Conservation (phyloP, 495 filamentous ascomycete species). For the Corynascus novoguineensis region DNA sequence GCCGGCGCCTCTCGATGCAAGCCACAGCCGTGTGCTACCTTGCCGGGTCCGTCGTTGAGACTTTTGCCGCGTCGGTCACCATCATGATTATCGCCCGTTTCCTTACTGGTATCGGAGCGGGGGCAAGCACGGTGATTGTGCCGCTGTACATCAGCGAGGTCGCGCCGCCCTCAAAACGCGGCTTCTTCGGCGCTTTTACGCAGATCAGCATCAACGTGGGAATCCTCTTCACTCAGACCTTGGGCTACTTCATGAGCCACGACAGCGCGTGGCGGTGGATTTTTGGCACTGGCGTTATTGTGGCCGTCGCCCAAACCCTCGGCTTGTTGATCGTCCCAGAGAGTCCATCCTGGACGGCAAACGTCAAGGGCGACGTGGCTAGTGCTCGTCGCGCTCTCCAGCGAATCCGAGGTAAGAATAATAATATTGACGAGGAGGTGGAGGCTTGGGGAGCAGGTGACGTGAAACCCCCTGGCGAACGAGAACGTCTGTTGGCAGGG, state of each 20-base stretch:
- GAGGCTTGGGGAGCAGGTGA: constrained; percentile 51
- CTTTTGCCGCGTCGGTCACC: constrained; percentile 59
- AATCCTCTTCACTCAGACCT: constrained; percentile 73
- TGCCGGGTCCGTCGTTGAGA: constrained; percentile 68
- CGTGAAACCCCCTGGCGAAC: constrained; percentile 34
- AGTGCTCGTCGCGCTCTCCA: constrained; percentile 62
- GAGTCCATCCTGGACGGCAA: constrained; percentile 77
- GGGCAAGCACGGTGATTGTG: constrained; percentile 83
- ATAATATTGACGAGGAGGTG: constrained; percentile 70
- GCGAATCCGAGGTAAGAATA: constrained; percentile 63
- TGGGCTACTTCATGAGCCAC: constrained; percentile 81
- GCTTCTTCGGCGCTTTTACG: constrained; percentile 85
- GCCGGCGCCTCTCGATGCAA: constrained; percentile 66
- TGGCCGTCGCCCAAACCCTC: constrained; percentile 60
- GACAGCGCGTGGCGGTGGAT: constrained; percentile 78
- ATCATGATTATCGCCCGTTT: constrained; percentile 68
- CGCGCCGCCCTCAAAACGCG: constrained; percentile 69
- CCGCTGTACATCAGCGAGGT: constrained; percentile 94
- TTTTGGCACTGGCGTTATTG: constrained; percentile 62
- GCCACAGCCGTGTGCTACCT: constrained; percentile 69
- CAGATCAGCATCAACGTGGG: constrained; percentile 94
- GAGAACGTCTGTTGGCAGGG: constrained; percentile 41
- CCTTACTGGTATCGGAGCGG: constrained; percentile 76
- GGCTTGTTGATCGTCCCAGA: constrained; percentile 71
- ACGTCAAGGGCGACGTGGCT: constrained; percentile 53